Evolutionary conservation across 495 filamentous ascomycete genomes (phyloP).

Genomic region (Neurospora sp.): DNA sequence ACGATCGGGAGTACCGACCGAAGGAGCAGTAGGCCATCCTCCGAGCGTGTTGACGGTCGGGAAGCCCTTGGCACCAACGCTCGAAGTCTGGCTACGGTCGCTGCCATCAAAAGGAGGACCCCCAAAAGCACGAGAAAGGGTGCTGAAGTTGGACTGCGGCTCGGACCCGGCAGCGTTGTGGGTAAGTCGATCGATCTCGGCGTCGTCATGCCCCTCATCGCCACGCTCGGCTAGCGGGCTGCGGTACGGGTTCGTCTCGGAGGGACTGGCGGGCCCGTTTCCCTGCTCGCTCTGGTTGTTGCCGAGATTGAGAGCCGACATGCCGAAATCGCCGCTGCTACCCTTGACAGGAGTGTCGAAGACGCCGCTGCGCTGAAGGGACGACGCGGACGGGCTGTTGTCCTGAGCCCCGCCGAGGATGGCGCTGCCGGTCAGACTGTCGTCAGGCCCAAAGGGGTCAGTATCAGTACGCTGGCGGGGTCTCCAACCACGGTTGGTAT

Average conservation of each 20-base stretch:
- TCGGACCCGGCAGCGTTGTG: constrained; percentile 29
- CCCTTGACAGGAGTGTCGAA: constrained; percentile 51
- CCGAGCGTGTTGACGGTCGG: constrained; percentile 51
- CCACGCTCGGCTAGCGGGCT: constrained; percentile 59
- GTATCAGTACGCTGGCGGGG: constrained; percentile 59
- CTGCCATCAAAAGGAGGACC: constrained; percentile 53
- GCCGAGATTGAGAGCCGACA: constrained; percentile 62
- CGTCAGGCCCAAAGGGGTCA: constrained; percentile 68
- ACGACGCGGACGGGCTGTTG: constrained; percentile 44
- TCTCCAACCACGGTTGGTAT: constrained; percentile 35
- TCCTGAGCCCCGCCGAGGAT: constrained; percentile 70
- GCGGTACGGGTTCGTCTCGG: constrained; percentile 94
- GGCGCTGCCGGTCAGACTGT: constrained; percentile 59
- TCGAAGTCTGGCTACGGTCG: constrained; percentile 85
- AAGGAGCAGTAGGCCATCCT: constrained; percentile 57
- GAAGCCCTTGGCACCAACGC: constrained; percentile 64
- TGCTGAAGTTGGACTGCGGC: constrained; percentile 33
- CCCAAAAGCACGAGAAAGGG: constrained; percentile 37
- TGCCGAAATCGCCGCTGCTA: constrained; percentile 59
- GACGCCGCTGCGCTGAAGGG: constrained; percentile 26
- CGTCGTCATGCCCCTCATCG: constrained; percentile 56
- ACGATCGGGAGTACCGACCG: constrained; percentile 66
- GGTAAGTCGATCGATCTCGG: constrained; percentile 40
- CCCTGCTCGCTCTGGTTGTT: constrained; percentile 21
- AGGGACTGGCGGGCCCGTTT: constrained; percentile 65